Base-by-base conservation (phyloP, 2,329 filamentous ascomycete genomes). In the Aspergillus awamori region DNA sequence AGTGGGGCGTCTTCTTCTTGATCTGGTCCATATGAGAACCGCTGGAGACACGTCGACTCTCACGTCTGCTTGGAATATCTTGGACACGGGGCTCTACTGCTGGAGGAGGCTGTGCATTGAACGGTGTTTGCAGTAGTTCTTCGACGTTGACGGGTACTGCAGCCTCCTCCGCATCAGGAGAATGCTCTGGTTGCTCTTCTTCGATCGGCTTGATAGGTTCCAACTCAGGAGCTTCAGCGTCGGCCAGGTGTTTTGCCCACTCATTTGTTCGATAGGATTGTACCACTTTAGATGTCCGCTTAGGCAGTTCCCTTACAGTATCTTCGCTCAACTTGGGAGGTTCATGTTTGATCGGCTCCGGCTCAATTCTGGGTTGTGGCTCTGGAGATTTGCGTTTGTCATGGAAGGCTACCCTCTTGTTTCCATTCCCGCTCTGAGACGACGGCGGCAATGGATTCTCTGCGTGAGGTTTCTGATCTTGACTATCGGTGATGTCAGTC, bases 251-350 rank as follows among this genome's bases (percentile, higher is more conserved):
- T 74, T 97, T 97, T 0, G 93, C 92, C 94, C 94, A 98, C 77
- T 98, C 94, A 66, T 96, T 96, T 1, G 93, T 97, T 60, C 94
- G 87, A 72, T 95, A 96, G 0, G 90, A 91, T 73, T 92, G 81
- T 1, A 93, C 89, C 8, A 96, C 85, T 63, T 86, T 89, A 1
- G 93, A 95, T 36, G 93, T 77, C 11, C 87, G 86, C n/a, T 83
- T 80, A 0, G 91, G 91, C 8, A 96, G 82, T 10, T 82, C 82
- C 3, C 87, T 86, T 33, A 80, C 72, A 4, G 74, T 75, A 39
- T 70, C 71, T 10, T 67, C 64, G 45, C 78, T 74, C 51, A 80
- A 59, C 51, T 60, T 69, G 26, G 69, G 64, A 8, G 63, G 64
- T 15, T 65, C 67, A 33, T 68, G 68, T 30, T 67, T 64, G 53